Evolutionary conservation across 345 rosid species (phyloP), one percentile per base, ranked within the genome.

Genomic region (Gossypioides kirkii): DNA sequence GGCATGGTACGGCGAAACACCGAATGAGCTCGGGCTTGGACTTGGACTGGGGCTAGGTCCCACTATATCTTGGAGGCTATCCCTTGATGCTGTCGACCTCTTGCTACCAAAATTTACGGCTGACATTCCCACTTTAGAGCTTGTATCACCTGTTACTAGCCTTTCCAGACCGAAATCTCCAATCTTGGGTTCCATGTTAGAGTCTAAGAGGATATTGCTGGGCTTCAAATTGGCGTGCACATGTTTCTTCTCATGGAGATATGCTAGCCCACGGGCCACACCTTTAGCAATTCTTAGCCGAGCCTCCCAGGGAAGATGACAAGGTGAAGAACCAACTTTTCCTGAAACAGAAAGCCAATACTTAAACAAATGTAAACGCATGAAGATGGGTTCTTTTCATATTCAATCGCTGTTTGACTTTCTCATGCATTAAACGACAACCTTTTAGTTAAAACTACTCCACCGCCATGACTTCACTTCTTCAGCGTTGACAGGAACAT

Each of bases 131-230:
- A 82, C 80, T 81, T 89, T 85, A 28, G 77, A 85, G 73, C 98
- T 89, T 8, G 86, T 81, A 38, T 92, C 94, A 0, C 93, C 97
- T 0, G 86, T 77, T 2, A 91, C 61, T 61, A 95, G 91, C 82
- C 78, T 86, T 26, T 95, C 99, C 2, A 95, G 97, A n/a, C 99
- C 98, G 38, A 95, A 91, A 75, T 92, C 96, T 3, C 97, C 96
- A 0, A 95, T 78, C 61, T 74, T 86, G 2, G 99, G 99, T 76
- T 91, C 98, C 94, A 89, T 84, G 59, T 92, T 84, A 3, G 78
- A 11, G 36, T 90, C 91, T 81, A 95, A 76, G 4, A 95, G 91
- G 62, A 95, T 88, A 64, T 95, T 95, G 60, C 92, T 85, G 69
- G 99, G 99, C 84, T 92, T 95, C 67, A 95, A 79, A 76, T 95